Percentiles rank a stretch among this genome's conserved stretches.
phyloP scores from a whole-genome alignment of 129 eudicot genomes.

The Deinandra increscens region DNA sequence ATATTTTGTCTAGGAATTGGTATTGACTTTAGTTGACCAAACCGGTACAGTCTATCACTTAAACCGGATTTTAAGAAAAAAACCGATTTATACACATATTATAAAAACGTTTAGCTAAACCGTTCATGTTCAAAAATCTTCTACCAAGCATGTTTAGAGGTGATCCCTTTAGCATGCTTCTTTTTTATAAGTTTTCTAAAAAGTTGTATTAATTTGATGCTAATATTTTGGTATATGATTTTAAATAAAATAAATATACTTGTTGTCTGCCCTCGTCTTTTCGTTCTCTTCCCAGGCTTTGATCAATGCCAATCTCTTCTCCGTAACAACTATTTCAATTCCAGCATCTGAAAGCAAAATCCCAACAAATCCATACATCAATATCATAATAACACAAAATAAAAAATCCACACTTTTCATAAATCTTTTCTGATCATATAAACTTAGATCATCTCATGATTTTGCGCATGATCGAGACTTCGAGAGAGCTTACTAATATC shows the following conservation, averaged over 20 bases:
- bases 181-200: no score
- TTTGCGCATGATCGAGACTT: neutral
- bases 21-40: no score
- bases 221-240: neutral
- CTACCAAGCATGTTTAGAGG: neutral
- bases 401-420: no score
- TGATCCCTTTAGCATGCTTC: no score
- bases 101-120: neutral
- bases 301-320: conserved; percentile 60
- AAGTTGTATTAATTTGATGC: no score
- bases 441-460: neutral
- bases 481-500: conserved; percentile 12
- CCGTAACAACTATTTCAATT: conserved; percentile 44
- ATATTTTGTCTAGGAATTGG: no score
- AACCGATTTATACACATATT: no score
- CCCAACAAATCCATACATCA: neutral
- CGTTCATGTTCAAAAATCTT: neutral
- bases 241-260: conserved; percentile 31
- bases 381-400: neutral
- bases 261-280: conserved; percentile 61
- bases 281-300: conserved; percentile 85
- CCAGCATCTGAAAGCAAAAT: conserved; percentile 36
- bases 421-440: neutral
- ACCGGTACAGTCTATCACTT: no score
- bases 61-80: no score